Conservation (phyloP, 352 stramenopile genomes). For the Albugo candida region DNA sequence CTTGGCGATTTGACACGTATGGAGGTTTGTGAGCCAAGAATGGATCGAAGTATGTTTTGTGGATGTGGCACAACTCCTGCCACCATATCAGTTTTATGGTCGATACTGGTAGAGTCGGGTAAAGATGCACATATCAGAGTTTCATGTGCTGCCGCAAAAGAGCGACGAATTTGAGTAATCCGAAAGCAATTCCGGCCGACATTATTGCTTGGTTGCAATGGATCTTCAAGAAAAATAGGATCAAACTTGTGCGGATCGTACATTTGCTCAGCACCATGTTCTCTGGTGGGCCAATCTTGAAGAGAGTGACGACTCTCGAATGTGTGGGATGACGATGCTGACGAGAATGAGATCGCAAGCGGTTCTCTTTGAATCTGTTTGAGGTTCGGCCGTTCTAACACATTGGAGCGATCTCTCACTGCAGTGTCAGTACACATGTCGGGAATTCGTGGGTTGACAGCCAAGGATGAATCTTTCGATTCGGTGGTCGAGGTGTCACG, state of each 20-base stretch:
- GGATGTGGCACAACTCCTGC: constrained; percentile 50
- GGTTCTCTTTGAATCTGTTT: neutral
- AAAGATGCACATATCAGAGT: constrained; percentile 41
- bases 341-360: constrained; percentile 9
- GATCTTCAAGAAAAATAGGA: constrained; percentile 90
- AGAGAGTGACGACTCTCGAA: constrained; percentile 52
- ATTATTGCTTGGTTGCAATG: constrained; percentile 86
- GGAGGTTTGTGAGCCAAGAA: constrained; percentile 24
- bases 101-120: constrained; percentile 14
- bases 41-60: constrained; percentile 55
- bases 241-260: constrained; percentile 85
- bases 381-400: constrained; percentile 6
- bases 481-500: constrained; percentile 24
- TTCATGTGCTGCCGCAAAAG: constrained; percentile 50
- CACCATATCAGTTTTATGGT: constrained; percentile 30
- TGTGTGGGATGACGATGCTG: constrained; percentile 29
- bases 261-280: constrained; percentile 23
- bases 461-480: constrained; percentile 1
- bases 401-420: constrained; percentile 32
- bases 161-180: constrained; percentile 78
- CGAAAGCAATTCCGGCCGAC: constrained; percentile 92
- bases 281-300: constrained; percentile 20
- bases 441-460: constrained; percentile 1
- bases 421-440: constrained; percentile 26
- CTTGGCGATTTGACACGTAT: neutral